Conservation (phyloP, 129 eudicot genomes). For the Flaveria linearis region DNA sequence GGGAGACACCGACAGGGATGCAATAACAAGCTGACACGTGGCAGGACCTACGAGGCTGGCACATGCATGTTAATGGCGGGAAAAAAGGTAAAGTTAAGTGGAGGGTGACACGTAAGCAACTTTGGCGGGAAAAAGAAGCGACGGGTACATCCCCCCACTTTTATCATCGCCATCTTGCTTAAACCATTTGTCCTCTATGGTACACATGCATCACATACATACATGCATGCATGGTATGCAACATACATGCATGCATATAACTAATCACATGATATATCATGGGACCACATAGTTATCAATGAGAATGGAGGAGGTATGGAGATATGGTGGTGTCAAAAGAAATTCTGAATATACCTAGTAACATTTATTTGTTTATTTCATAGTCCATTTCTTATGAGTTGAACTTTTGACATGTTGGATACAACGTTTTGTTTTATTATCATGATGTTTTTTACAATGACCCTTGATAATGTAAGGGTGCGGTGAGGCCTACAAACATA, state of each 20-base stretch:
- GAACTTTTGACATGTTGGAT: too few relatives aligned
- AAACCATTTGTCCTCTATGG: conserved; percentile 21
- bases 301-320: too few relatives aligned
- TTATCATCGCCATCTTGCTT: conserved; percentile 30
- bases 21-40: conserved; percentile 11
- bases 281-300: too few relatives aligned
- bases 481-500: too few relatives aligned
- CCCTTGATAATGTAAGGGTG: too few relatives aligned
- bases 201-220: not conserved
- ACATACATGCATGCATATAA: too few relatives aligned
- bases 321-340: not conserved
- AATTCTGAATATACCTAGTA: not conserved
- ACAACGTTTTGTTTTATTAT: too few relatives aligned
- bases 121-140: conserved; percentile 53
- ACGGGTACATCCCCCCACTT: conserved; percentile 21
- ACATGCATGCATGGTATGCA: not conserved
- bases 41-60: not conserved
- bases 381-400: too few relatives aligned
- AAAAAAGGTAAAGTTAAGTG: not conserved
- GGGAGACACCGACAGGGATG: conserved; percentile 1
- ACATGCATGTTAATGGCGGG: conserved; percentile 17
- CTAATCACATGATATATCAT: too few relatives aligned
- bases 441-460: too few relatives aligned
- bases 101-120: conserved; percentile 31
- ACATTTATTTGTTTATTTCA: not conserved